Evolutionary conservation across 2,329 filamentous ascomycete species (phyloP).

Genomic region (Remersonia thermophila): DNA sequence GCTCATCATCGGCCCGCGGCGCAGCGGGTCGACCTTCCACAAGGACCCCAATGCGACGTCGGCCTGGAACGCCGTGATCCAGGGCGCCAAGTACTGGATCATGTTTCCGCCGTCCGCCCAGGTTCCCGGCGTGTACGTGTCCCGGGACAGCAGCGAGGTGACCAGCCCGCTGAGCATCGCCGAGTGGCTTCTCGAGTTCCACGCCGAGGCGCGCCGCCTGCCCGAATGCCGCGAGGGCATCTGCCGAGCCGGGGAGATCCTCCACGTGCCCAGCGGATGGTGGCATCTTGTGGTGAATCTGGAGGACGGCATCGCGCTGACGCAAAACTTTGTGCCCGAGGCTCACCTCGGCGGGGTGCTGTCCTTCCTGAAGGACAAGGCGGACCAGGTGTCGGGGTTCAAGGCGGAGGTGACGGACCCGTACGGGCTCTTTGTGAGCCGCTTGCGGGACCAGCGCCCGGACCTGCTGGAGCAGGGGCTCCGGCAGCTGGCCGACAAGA

Average conservation of each 20-base stretch:
- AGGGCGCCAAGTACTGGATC: constrained; percentile 93
- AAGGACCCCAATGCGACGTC: constrained; percentile 64
- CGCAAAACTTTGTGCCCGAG: constrained; percentile 85
- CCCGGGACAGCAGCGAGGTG: constrained; percentile 79
- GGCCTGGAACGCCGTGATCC: constrained; percentile 89
- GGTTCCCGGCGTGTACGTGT: constrained; percentile 84
- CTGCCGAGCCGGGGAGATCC: constrained; percentile 69
- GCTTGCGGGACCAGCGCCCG: constrained; percentile 51
- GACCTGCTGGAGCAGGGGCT: constrained; percentile 55
- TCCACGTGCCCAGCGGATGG: constrained; percentile 91
- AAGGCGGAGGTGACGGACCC: constrained; percentile 57
- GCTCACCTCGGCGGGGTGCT: constrained; percentile 64
- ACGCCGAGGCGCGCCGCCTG: constrained; percentile 63
- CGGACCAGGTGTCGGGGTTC: constrained; percentile 83
- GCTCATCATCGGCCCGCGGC: constrained; percentile 79
- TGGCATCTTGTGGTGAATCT: constrained; percentile 94
- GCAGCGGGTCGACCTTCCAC: constrained; percentile 89
- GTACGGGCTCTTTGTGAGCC: constrained; percentile 60
- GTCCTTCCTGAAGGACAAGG: constrained; percentile 67
- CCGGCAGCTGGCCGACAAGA: constrained; percentile 53
- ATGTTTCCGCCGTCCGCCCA: constrained; percentile 77
- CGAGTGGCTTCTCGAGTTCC: constrained; percentile 90
- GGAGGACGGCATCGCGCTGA: constrained; percentile 73
- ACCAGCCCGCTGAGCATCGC: constrained; percentile 89
- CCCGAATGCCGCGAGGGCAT: constrained; percentile 77